Conservation (phyloP, 148 eudicot genomes). For the Cornus suecica region DNA sequence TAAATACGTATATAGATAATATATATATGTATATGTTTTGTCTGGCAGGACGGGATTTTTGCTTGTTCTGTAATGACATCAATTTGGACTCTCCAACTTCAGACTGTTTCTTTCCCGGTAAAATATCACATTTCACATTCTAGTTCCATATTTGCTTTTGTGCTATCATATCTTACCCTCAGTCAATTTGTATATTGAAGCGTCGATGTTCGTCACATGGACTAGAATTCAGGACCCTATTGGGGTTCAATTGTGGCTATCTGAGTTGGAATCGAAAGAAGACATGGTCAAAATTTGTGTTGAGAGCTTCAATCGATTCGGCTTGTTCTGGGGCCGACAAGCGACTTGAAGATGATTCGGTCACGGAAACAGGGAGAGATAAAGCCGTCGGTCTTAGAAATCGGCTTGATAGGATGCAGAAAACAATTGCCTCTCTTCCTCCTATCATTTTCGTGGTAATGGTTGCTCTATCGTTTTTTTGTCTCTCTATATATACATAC, state of each 20-base stretch:
- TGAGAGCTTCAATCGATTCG: slow-evolving; percentile 18
- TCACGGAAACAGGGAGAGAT: slow-evolving; percentile 3
- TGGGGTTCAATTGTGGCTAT: slow-evolving; percentile 10
- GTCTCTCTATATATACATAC: no score
- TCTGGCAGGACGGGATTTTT: not conserved
- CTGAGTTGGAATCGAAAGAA: slow-evolving; percentile 11
- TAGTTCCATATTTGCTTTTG: not conserved
- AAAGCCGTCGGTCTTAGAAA: slow-evolving; percentile 4
- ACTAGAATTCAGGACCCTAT: slow-evolving; percentile 7
- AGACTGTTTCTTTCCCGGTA: slow-evolving; percentile 21
- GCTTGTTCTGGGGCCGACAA: slow-evolving; percentile 16
- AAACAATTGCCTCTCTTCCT: slow-evolving; percentile 32
- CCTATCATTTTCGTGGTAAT: slow-evolving; percentile 30
- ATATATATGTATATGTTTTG: no score
- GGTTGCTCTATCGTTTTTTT: not conserved
- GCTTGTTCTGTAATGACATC: slow-evolving; percentile 24
- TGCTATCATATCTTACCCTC: not conserved
- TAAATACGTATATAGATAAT: no score
- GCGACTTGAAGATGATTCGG: slow-evolving; percentile 11
- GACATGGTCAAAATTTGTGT: slow-evolving; percentile 18
- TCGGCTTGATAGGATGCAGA: slow-evolving; percentile 21
- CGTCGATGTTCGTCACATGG: slow-evolving; percentile 17
- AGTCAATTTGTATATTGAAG: slow-evolving; percentile 14
- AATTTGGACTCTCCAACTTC: slow-evolving; percentile 29
- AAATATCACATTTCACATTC: not conserved